A percentile compares a stretch with the other conserved stretches of the same genome.
Evolutionary conservation across 2,329 filamentous ascomycete genomes (phyloP).

Genomic region (Fusarium ambrosium): DNA sequence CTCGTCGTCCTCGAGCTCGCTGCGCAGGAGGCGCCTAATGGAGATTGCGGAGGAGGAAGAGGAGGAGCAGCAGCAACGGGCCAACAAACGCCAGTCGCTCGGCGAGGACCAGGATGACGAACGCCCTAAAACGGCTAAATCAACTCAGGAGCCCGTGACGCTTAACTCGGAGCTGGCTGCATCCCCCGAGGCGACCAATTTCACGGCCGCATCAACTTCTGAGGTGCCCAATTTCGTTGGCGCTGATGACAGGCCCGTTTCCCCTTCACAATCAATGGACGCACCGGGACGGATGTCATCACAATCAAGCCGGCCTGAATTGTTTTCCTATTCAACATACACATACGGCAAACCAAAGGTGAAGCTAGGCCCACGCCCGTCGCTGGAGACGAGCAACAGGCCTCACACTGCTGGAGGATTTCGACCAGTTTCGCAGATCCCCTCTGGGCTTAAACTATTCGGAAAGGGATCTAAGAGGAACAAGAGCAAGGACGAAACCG

Average conservation of each 20-base stretch:
- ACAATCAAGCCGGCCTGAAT: constrained; percentile 65
- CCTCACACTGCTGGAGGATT: constrained; percentile 73
- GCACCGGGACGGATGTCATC: constrained; percentile 63
- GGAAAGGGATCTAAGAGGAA: constrained; percentile 69
- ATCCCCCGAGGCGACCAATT: constrained; percentile 64
- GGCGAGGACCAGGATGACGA: constrained; percentile 60
- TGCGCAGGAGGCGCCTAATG: constrained; percentile 82
- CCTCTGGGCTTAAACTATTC: constrained; percentile 81
- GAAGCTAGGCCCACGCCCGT: constrained; percentile 89
- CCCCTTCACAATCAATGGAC: constrained; percentile 60
- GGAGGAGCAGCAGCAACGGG: constrained; percentile 73
- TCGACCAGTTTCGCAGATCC: constrained; percentile 83
- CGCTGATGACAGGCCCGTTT: constrained; percentile 58
- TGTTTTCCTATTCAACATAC: constrained; percentile 64
- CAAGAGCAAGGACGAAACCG: constrained; percentile 47
- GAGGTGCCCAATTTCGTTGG: constrained; percentile 68
- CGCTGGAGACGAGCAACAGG: constrained; percentile 72
- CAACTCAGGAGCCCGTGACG: constrained; percentile 58
- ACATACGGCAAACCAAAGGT: constrained; percentile 80
- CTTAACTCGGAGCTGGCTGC: constrained; percentile 66
- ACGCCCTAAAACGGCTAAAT: constrained; percentile 45
- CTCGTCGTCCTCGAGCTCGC: constrained; percentile 85
- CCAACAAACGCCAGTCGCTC: constrained; percentile 70
- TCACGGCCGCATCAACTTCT: constrained; percentile 60
- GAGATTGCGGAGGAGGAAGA: constrained; percentile 96